phyloP scores from a whole-genome alignment of 306 rosid genomes.

The Cicer judaicum region DNA sequence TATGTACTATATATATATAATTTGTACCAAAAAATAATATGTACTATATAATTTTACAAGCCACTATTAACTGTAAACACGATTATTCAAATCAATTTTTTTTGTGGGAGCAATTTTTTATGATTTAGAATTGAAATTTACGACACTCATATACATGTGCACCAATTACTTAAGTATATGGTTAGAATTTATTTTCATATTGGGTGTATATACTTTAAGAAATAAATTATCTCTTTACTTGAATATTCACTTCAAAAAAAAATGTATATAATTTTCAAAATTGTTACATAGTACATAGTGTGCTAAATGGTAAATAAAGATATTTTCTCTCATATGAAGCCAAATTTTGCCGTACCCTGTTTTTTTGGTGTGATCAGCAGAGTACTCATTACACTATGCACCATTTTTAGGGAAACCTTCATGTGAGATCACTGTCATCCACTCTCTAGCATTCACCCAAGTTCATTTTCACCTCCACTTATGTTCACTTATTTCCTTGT shows the following conservation, averaged over 20 bases:
- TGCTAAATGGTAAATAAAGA: background rate
- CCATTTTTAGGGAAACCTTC: conserved; percentile 46
- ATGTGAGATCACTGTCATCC: conserved; percentile 69
- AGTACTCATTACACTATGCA: conserved; percentile 32
- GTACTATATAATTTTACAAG: background rate
- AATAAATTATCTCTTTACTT: no score
- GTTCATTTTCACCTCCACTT: conserved; percentile 46
- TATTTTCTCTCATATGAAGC: conserved; percentile 33
- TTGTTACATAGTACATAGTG: background rate
- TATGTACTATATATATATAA: background rate
- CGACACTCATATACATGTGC: no score
- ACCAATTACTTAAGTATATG: no score
- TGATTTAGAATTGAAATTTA: no score
- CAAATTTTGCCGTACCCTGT: conserved; percentile 42
- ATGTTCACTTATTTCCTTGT: conserved; percentile 22
- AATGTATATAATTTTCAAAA: background rate
- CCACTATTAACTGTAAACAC: background rate
- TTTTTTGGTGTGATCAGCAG: conserved; percentile 42
- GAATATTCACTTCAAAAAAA: no score
- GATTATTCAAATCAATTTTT: no score
- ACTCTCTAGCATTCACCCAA: conserved; percentile 41
- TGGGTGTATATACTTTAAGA: no score
- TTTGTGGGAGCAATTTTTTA: no score
- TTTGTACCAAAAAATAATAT: background rate
- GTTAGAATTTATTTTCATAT: no score